These are phyloP conservation scores for Monosporozyma solicola DNA, from an alignment of 805 yeast species.

Conservation along the genomic window DNA sequence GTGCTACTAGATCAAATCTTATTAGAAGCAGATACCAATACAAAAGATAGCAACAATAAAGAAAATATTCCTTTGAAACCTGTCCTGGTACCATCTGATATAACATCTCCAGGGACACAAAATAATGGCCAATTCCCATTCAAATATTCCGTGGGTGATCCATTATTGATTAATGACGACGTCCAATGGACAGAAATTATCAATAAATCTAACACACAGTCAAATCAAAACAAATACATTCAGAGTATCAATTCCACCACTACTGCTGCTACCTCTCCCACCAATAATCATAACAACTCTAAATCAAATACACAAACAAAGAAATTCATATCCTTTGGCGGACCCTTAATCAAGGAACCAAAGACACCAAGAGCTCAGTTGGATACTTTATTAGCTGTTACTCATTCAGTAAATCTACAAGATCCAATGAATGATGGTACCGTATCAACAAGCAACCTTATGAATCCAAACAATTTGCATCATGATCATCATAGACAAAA, in stretches of 20 bases:
- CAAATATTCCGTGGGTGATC: conserved; percentile 27
- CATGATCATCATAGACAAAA: conserved; percentile 15
- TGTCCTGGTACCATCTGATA: background rate
- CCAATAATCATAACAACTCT: background rate
- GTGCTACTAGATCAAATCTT: conserved; percentile 15
- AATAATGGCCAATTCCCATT: conserved; percentile 21
- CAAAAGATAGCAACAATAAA: background rate
- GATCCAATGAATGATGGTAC: background rate
- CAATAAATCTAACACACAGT: background rate
- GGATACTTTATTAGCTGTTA: conserved; percentile 8
- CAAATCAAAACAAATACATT: background rate
- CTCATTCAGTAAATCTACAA: background rate
- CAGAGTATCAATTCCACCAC: background rate
- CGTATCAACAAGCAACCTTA: background rate
- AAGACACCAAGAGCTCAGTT: conserved; percentile 4
- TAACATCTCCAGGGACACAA: background rate
- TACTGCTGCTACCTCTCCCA: background rate
- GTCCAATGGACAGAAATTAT: conserved; percentile 15
- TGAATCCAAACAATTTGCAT: conserved; percentile 2
- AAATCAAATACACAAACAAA: conserved; percentile 5
- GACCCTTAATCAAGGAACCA: conserved; percentile 6
- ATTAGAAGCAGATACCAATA: background rate
- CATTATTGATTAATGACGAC: conserved; percentile 24
- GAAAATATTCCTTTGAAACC: background rate
- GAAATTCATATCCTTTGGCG: conserved; percentile 1